Evolutionary conservation across 2,329 filamentous ascomycete species (phyloP).

Genomic region (Salinomyces thailandicus): DNA sequence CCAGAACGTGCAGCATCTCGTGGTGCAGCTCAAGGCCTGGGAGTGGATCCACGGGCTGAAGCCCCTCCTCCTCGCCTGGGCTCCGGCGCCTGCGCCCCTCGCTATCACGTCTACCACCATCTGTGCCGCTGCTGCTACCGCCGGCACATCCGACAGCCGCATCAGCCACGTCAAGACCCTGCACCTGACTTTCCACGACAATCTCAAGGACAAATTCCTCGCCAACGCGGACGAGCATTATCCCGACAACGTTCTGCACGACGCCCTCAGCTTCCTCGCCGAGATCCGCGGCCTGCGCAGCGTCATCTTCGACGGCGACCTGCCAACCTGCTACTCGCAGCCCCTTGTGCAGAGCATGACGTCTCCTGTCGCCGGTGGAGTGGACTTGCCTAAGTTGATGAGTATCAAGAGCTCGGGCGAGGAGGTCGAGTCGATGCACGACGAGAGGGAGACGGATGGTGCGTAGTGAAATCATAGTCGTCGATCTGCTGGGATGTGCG

Average conservation of each 20-base stretch:
- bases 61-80: constrained; percentile 9
- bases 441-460: too few species aligned
- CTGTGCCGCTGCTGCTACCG: neutral
- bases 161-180: constrained; percentile 10
- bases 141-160: neutral
- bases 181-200: constrained; percentile 14
- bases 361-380: neutral
- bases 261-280: constrained; percentile 11
- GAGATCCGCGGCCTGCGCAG: constrained; percentile 13
- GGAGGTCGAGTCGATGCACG: constrained; percentile 8
- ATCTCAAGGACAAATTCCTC: constrained; percentile 11
- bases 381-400: constrained; percentile 8
- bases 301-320: constrained; percentile 17
- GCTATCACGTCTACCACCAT: neutral
- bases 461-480: too few species aligned
- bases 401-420: constrained; percentile 5
- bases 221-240: constrained; percentile 8
- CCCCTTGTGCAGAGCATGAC: constrained; percentile 13
- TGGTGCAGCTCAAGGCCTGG: constrained; percentile 18
- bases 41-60: constrained; percentile 18
- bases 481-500: too few species aligned
- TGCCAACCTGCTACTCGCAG: constrained; percentile 15
- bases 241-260: constrained; percentile 17
- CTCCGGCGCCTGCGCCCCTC: neutral
- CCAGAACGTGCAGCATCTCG: constrained; percentile 13